Conservation (phyloP, 169 alveolate species). For the Plasmodium chabaudi region DNA sequence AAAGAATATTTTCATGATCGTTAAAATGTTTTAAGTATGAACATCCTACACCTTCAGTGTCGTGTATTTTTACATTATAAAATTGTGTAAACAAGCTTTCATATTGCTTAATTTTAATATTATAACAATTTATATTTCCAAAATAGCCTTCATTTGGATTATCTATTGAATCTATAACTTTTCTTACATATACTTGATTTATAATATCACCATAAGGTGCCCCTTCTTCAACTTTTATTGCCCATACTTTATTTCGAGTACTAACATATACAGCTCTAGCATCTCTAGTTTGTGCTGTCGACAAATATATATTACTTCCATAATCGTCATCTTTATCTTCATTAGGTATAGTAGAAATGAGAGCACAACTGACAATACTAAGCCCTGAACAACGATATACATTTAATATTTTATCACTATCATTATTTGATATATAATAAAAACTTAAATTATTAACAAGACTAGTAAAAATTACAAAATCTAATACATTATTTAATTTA, state of each 20-base stretch:
- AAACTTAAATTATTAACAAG: slow-evolving; percentile 5
- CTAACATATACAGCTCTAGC: slow-evolving; percentile 18
- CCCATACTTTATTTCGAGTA: slow-evolving; percentile 34
- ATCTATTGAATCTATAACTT: slow-evolving; percentile 20
- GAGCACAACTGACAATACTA: not conserved
- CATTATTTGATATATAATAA: slow-evolving; percentile 22
- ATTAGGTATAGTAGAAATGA: slow-evolving; percentile 44
- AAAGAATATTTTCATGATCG: slow-evolving; percentile 6
- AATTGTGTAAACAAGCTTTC: no score
- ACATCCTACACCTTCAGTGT: slow-evolving; percentile 20
- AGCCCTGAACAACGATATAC: slow-evolving; percentile 18
- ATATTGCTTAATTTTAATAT: not conserved
- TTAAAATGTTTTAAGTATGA: slow-evolving; percentile 46
- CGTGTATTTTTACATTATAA: not conserved
- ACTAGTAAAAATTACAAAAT: slow-evolving; percentile 19
- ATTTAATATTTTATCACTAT: not conserved
- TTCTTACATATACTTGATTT: slow-evolving; percentile 19
- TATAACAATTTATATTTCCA: slow-evolving; percentile 59
- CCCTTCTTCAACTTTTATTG: not conserved
- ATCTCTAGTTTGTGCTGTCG: slow-evolving; percentile 33
- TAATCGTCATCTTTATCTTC: not conserved
- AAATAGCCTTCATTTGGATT: slow-evolving; percentile 13
- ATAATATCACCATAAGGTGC: not conserved
- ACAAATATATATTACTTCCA: slow-evolving; percentile 4
- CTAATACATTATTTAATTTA: slow-evolving; percentile 16